phyloP scores from a whole-genome alignment of 1,284 basidiomycete genomes.

The Puccinia brachypodii region DNA sequence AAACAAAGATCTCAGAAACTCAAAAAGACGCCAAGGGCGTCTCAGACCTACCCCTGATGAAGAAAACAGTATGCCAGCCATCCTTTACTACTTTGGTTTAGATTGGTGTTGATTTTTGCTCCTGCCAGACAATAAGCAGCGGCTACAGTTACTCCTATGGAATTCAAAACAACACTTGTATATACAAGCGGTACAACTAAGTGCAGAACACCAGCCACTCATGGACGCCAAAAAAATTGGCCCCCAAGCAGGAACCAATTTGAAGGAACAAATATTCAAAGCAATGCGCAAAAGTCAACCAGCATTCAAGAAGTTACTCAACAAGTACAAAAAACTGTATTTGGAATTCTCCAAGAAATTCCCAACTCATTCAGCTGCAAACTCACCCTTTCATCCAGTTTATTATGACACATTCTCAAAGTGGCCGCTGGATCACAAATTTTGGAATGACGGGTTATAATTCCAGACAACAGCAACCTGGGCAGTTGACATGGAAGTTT shows the following conservation, averaged over 20 bases:
- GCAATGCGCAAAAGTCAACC: not conserved
- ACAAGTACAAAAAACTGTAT: not conserved
- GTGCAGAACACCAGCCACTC: not conserved
- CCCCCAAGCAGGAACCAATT: not conserved
- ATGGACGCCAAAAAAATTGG: not conserved
- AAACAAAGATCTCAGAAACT: too few species aligned
- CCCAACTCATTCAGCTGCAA: not conserved
- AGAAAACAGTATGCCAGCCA: not conserved
- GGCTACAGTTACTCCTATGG: not conserved
- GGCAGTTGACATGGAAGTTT: not conserved
- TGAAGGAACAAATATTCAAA: constrained; percentile 1
- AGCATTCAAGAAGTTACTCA: not conserved
- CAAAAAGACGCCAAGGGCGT: too few species aligned
- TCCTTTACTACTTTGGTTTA: not conserved
- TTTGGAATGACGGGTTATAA: not conserved
- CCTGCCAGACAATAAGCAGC: not conserved
- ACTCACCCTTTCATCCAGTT: not conserved
- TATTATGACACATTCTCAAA: not conserved
- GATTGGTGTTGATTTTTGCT: not conserved
- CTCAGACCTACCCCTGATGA: not conserved
- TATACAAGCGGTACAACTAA: not conserved
- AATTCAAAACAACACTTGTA: not conserved
- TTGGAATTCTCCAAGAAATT: not conserved
- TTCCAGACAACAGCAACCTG: not conserved
- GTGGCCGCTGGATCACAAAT: not conserved